Conservation (phyloP, 1,139 yeast species). For the Geotrichum candidum region DNA sequence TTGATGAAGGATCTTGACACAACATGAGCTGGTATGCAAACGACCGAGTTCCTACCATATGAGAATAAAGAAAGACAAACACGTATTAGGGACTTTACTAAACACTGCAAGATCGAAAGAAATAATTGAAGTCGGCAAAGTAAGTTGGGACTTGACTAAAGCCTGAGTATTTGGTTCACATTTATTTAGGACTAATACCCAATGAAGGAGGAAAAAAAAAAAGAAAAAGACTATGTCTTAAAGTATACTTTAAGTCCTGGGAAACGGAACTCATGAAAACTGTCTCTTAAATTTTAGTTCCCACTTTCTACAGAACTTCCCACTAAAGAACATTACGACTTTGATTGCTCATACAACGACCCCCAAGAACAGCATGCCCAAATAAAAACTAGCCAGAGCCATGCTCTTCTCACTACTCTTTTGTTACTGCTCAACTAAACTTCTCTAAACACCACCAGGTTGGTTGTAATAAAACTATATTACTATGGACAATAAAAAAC, state of each 20-base stretch:
- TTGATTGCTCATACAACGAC: background rate
- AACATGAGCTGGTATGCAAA: no score
- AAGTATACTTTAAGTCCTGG: background rate
- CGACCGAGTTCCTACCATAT: no score
- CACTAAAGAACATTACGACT: background rate
- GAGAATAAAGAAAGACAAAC: no score
- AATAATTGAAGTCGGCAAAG: no score
- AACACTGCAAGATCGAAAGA: no score
- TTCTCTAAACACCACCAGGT: background rate
- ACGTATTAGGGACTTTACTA: no score
- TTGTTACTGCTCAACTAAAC: background rate
- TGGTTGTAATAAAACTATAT: background rate
- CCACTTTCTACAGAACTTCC: background rate
- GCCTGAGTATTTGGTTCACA: no score
- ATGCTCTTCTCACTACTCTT: background rate
- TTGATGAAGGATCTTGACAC: no score
- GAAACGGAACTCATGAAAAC: background rate
- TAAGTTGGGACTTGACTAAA: no score
- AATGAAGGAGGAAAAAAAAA: no score
- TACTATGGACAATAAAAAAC: background rate
- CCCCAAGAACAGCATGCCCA: background rate
- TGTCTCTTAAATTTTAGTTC: background rate
- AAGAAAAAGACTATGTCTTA: no score
- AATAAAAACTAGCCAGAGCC: background rate
- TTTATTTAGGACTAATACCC: background rate